Evolutionary conservation across 2,329 filamentous ascomycete genomes (phyloP), one percentile per base, ranked within the genome.

Genomic region (Sclerotinia trifoliorum): DNA sequence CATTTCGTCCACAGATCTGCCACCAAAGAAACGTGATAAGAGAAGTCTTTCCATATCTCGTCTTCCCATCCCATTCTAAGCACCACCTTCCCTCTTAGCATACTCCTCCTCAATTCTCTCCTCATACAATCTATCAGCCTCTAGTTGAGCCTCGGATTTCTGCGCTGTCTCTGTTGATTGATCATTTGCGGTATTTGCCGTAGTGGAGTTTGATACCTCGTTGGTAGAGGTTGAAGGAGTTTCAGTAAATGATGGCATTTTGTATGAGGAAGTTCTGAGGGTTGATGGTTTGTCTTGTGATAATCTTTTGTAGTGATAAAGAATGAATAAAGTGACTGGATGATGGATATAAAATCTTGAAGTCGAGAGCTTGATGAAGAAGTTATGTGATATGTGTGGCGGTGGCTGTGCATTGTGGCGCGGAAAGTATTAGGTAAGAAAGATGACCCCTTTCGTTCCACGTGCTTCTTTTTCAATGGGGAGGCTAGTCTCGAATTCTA

Each of bases 21-120:
- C 48, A 29, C 35, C 2, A 2, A 24, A 35, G 35, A 29, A 21
- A 35, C 52, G 17, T 49, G 32, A 42, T 6, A 24, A 42, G 35
- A 44, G 49, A n/a, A 57, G 35, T 32, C 24, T n/a, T 35, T 52
- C 55, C 57, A 42, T 46, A 44, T 32, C 26, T 2, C 13, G 26
- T n/a, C 44, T 52, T 65, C 13, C 62, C 29, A 29, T 52, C 24
- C 35, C n/a, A 15, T 35, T 76, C 71, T 76, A 78, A 80, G 72
- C 70, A 54, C 70, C 70, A 8, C 70, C 70, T 55, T 71, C 70
- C n/a, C 70, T 65, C 60, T 71, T 71, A 7, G 69, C 69, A 68
- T 71, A 71, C 32, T 71, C 70, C 55, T 71, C 70, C 64, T 71
- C 70, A 4, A 71, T 70, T 15, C 60, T 60, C 46, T 71, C 70